Evolutionary conservation across 345 rosid genomes (phyloP).

Genomic region (Corymbia maculata): DNA sequence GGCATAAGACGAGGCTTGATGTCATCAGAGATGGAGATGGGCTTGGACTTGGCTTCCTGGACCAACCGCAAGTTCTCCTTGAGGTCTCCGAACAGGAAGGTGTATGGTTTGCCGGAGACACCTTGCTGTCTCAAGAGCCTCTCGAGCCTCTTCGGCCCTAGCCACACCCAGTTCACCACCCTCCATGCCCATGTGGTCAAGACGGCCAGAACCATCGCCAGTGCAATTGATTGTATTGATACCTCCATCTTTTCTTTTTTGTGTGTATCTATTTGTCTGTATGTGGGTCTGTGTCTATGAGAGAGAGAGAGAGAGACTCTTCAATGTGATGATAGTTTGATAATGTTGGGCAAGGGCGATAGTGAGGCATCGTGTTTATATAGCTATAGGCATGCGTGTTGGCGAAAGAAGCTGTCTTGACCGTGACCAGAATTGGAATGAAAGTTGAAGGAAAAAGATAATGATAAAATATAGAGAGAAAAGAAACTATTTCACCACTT

Average conservation of each 20-base stretch:
- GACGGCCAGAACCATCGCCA: neutral
- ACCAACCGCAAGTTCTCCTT: neutral
- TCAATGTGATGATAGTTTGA: neutral
- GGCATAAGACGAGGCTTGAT: conserved; percentile 3
- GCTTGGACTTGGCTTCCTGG: conserved; percentile 4
- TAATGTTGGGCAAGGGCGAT: neutral
- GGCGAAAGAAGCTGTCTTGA: neutral
- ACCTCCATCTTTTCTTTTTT: neutral
- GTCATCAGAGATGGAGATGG: conserved; percentile 2
- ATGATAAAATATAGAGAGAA: no score
- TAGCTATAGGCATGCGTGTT: neutral
- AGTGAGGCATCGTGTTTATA: neutral
- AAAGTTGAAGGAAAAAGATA: neutral
- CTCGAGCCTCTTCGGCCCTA: conserved; percentile 17
- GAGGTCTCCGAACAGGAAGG: neutral
- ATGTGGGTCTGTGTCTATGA: neutral
- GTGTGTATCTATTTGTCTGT: neutral
- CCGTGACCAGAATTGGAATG: neutral
- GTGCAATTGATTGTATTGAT: neutral
- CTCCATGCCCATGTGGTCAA: neutral
- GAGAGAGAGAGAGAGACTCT: neutral
- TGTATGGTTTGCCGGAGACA: neutral
- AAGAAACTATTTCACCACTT: neutral
- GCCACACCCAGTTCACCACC: conserved; percentile 18
- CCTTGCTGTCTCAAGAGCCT: conserved; percentile 14